Percentiles rank a stretch among this genome's conserved stretches.
Evolutionary conservation across 805 yeast species (phyloP).

Genomic region (Metschnikowia corniflorae): DNA sequence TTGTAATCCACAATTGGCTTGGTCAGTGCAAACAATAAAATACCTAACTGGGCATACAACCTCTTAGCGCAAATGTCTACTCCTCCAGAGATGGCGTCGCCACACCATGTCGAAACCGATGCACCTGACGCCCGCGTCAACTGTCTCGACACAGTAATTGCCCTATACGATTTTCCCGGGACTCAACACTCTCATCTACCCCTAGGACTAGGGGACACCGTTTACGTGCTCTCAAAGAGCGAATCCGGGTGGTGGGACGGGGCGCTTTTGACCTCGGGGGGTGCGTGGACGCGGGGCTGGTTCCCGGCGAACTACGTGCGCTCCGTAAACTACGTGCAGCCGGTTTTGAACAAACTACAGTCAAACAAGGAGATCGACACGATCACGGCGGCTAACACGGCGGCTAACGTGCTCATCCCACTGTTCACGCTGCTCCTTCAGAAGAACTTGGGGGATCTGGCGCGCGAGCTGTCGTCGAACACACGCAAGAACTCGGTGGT

Average conservation of each 20-base stretch:
- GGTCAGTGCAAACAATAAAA: no score
- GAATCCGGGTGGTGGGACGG: slow-evolving; percentile 91
- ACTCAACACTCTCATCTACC: slow-evolving; percentile 51
- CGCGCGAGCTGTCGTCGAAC: slow-evolving; percentile 30
- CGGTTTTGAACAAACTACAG: slow-evolving; percentile 35
- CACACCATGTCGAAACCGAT: slow-evolving; percentile 22
- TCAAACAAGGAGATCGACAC: slow-evolving; percentile 40
- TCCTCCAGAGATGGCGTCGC: slow-evolving; percentile 19
- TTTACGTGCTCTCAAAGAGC: slow-evolving; percentile 63
- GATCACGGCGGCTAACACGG: slow-evolving; percentile 45
- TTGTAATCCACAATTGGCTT: no score
- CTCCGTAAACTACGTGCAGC: slow-evolving; percentile 42
- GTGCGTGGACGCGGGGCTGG: slow-evolving; percentile 69
- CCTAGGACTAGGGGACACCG: slow-evolving; percentile 60
- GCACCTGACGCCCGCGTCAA: slow-evolving; percentile 17
- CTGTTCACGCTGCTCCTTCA: slow-evolving; percentile 37
- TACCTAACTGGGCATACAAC: no score
- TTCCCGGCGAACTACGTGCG: slow-evolving; percentile 68
- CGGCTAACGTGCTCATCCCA: slow-evolving; percentile 44
- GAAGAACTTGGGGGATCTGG: slow-evolving; percentile 32
- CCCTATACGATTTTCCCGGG: slow-evolving; percentile 52
- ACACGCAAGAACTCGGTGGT: slow-evolving; percentile 47
- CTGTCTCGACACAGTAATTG: slow-evolving; percentile 57
- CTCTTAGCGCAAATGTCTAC: background rate
- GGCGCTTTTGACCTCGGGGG: slow-evolving; percentile 33